phyloP scores from a whole-genome alignment of 2,329 filamentous ascomycete species.

The Ophiostoma pallidulum region DNA sequence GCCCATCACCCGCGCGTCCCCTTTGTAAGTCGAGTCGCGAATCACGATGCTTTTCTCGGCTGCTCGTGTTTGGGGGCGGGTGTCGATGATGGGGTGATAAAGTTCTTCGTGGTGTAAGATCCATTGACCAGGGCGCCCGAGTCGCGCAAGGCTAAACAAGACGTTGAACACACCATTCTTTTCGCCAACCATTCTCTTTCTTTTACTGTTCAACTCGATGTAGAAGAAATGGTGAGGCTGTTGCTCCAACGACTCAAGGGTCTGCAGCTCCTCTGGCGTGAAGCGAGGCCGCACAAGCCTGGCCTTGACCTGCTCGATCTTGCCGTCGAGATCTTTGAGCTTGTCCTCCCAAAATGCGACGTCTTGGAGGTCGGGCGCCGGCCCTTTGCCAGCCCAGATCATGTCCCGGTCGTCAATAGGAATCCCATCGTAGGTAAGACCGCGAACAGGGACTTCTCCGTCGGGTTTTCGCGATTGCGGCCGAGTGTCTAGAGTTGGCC shows the following conservation, averaged over 20 bases:
- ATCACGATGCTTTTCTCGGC: not conserved
- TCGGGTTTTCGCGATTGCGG: too few relatives aligned
- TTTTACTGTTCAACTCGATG: not conserved
- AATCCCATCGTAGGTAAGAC: too few relatives aligned
- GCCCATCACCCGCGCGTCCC: too few relatives aligned
- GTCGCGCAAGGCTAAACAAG: not conserved
- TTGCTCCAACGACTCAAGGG: not conserved
- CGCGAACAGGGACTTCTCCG: too few relatives aligned
- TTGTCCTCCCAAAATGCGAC: conserved; percentile 1
- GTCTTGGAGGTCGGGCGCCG: not conserved
- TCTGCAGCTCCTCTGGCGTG: conserved; percentile 1
- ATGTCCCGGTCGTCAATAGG: too few relatives aligned
- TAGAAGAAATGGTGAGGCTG: not conserved
- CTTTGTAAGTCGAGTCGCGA: conserved; percentile 4
- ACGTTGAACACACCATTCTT: not conserved
- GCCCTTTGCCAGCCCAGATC: not conserved
- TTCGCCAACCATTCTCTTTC: not conserved
- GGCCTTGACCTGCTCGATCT: not conserved
- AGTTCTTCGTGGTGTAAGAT: conserved; percentile 4
- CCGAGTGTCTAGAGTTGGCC: not conserved
- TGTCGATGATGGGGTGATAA: conserved; percentile 4
- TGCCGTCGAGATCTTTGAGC: not conserved
- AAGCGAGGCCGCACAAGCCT: not conserved
- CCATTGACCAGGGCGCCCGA: conserved; percentile 1
- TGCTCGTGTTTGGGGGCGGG: not conserved